Evolutionary conservation across 179 eudicot species (phyloP).

Genomic region (Patellifolia procumbens): DNA sequence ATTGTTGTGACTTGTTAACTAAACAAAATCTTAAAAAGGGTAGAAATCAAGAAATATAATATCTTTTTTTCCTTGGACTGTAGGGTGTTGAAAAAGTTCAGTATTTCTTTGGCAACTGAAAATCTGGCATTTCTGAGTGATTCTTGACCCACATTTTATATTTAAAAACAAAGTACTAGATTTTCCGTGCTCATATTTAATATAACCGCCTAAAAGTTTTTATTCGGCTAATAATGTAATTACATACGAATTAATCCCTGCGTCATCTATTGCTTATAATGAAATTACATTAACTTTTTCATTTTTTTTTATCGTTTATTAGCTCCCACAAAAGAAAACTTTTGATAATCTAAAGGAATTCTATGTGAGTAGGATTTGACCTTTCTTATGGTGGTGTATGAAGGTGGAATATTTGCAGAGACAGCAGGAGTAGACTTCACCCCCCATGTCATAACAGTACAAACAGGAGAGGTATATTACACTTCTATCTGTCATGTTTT

Average conservation of each 20-base stretch:
- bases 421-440: constrained; percentile 75
- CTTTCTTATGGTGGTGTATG: constrained; percentile 31
- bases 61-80: not conserved
- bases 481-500: not conserved
- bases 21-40: not conserved
- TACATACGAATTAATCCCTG: too few relatives aligned
- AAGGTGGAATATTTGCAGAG: constrained; percentile 68
- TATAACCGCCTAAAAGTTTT: too few relatives aligned
- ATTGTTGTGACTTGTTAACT: not conserved
- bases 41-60: not conserved
- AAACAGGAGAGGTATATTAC: constrained; percentile 66
- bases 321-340: too few relatives aligned
- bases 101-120: not conserved
- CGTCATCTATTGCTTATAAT: too few relatives aligned
- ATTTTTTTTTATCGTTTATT: too few relatives aligned
- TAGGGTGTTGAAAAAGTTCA: not conserved
- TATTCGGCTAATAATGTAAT: not conserved
- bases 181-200: too few relatives aligned
- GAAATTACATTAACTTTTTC: too few relatives aligned
- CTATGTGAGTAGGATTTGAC: not conserved
- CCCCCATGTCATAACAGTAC: constrained; percentile 64
- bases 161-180: too few relatives aligned
- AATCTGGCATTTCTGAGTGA: not conserved
- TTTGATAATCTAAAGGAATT: too few relatives aligned
- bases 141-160: not conserved